Evolutionary conservation across 257 asterid species (phyloP).

Genomic region (Ilex asprella): DNA sequence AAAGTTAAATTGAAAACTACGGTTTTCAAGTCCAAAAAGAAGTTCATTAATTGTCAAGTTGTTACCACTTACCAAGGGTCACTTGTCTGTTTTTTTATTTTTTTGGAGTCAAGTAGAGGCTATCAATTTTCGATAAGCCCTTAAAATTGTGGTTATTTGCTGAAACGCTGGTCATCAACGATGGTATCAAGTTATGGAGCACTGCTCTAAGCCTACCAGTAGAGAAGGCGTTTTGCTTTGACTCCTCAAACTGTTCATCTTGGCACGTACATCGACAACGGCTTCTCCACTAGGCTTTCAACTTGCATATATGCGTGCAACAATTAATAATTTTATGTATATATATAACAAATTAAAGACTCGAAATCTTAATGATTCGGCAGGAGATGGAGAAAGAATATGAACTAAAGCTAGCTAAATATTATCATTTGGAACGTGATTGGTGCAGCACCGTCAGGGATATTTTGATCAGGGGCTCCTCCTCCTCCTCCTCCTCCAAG

Average conservation of each 20-base stretch:
- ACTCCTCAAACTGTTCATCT: constrained; percentile 95
- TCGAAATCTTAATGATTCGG: too few relatives aligned
- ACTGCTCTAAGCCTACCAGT: constrained; percentile 85
- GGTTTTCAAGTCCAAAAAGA: too few relatives aligned
- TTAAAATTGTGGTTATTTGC: constrained; percentile 72
- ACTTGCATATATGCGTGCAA: constrained; percentile 39
- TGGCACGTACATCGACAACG: constrained; percentile 81
- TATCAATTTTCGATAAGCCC: constrained; percentile 78
- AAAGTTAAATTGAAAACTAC: too few relatives aligned
- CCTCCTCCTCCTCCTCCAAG: constrained; percentile 48
- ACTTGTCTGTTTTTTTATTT: too few relatives aligned
- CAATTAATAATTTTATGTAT: too few relatives aligned
- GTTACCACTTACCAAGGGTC: too few relatives aligned
- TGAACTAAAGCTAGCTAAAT: constrained; percentile 30
- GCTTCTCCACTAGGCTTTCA: constrained; percentile 96
- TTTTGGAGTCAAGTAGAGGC: constrained; percentile 32
- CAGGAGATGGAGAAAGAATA: too few relatives aligned
- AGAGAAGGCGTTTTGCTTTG: constrained; percentile 70
- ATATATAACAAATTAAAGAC: too few relatives aligned
- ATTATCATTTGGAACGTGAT: constrained; percentile 62
- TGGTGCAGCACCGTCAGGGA: constrained; percentile 92
- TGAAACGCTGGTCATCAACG: constrained; percentile 71
- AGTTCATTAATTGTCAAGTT: too few relatives aligned
- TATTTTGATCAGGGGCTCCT: constrained; percentile 1
- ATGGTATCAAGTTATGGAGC: constrained; percentile 79